These are phyloP conservation scores for Trichomonascaceae sp. DNA, from an alignment of 1,139 yeast species.

Conservation along the genomic window DNA sequence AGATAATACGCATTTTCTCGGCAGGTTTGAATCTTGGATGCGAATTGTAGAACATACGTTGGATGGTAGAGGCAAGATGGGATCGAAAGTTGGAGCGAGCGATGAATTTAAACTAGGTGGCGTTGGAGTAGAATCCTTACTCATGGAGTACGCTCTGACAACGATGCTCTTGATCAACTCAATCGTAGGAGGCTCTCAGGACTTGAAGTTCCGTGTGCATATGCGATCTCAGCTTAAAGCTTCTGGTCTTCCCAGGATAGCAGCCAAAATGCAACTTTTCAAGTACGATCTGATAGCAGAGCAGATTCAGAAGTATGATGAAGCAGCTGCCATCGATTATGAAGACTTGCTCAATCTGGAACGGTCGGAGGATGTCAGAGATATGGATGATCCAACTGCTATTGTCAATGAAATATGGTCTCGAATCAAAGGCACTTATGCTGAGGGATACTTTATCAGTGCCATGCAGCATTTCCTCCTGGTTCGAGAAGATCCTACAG, in stretches of 20 bases:
- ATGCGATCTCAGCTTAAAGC: slow-evolving; percentile 70
- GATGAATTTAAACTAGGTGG: slow-evolving; percentile 73
- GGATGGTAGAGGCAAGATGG: slow-evolving; percentile 84
- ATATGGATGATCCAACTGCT: slow-evolving; percentile 59
- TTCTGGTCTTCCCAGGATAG: slow-evolving; percentile 64
- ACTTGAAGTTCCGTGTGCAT: slow-evolving; percentile 63
- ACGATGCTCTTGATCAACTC: slow-evolving; percentile 74
- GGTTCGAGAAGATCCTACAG: slow-evolving; percentile 37
- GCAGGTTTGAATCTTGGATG: slow-evolving; percentile 81
- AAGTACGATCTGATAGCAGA: slow-evolving; percentile 59
- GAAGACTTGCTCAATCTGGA: slow-evolving; percentile 57
- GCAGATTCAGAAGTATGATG: slow-evolving; percentile 60
- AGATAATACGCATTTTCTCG: slow-evolving; percentile 54
- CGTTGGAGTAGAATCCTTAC: slow-evolving; percentile 56
- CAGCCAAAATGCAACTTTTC: slow-evolving; percentile 55
- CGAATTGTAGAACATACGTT: slow-evolving; percentile 63
- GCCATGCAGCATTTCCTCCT: slow-evolving; percentile 81
- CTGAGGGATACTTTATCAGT: slow-evolving; percentile 59
- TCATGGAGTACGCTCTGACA: slow-evolving; percentile 73
- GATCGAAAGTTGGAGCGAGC: slow-evolving; percentile 88
- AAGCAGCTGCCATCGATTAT: slow-evolving; percentile 63
- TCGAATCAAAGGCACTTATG: slow-evolving; percentile 64
- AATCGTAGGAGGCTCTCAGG: slow-evolving; percentile 57
- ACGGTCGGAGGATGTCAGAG: slow-evolving; percentile 45
- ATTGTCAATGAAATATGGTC: slow-evolving; percentile 64